Percentiles rank a stretch among this genome's conserved stretches.
These are phyloP conservation scores for Daedaleopsis nitida DNA, from an alignment of 768 basidiomycete genomes.

Conservation along the genomic window DNA sequence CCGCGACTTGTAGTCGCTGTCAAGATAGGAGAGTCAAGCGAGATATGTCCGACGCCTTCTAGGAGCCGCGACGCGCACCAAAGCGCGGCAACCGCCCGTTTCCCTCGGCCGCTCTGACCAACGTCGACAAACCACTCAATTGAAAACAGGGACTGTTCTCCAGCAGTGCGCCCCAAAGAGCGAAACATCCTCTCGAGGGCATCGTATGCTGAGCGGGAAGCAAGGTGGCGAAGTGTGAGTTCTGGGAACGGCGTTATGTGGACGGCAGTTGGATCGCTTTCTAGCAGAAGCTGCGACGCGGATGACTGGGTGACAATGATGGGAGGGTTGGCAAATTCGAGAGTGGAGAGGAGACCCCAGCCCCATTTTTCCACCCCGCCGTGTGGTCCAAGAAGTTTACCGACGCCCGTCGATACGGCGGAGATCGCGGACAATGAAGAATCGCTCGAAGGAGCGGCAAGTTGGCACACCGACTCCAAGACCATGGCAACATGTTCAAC, in stretches of 20 bases:
- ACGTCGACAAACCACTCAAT: conserved; percentile 81
- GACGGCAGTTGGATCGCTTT: conserved; percentile 43
- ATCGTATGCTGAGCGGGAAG: conserved; percentile 50
- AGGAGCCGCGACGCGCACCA: conserved; percentile 84
- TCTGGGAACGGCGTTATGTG: conserved; percentile 55
- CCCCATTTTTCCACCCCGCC: conserved; percentile 94
- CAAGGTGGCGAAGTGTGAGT: conserved; percentile 55
- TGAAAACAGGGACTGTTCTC: conserved; percentile 69
- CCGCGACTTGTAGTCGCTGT: conserved; percentile 29
- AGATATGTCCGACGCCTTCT: conserved; percentile 64
- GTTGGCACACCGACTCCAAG: conserved; percentile 69
- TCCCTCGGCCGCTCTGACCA: conserved; percentile 45
- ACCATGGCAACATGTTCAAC: conserved; percentile 68
- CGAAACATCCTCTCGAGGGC: conserved; percentile 74
- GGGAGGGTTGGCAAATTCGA: conserved; percentile 68
- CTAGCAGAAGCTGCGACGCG: conserved; percentile 57
- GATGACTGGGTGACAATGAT: conserved; percentile 50
- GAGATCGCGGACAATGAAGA: conserved; percentile 26
- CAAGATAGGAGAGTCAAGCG: conserved; percentile 36
- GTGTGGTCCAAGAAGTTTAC: conserved; percentile 71
- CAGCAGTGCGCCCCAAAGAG: conserved; percentile 66
- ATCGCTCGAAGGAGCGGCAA: conserved; percentile 33
- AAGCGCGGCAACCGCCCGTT: conserved; percentile 64
- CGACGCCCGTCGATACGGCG: conserved; percentile 54
- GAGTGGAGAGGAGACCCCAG: conserved; percentile 78